Conservation (phyloP, 768 basidiomycete genomes). For the Trametes cinnabarina region DNA sequence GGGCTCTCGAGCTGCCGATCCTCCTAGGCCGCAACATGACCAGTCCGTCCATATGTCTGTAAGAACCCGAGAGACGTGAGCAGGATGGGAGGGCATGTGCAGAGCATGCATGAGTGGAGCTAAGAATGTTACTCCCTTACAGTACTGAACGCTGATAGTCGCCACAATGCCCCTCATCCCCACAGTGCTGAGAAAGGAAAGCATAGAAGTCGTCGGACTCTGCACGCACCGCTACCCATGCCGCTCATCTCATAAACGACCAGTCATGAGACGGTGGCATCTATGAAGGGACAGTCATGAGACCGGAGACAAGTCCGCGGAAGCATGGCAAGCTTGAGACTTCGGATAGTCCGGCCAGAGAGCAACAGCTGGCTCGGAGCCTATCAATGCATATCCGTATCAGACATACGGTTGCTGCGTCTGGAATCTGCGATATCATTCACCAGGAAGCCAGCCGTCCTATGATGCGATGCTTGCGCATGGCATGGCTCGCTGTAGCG, state of each 20-base stretch:
- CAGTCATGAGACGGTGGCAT: neutral
- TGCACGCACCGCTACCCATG: neutral
- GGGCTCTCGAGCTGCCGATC: neutral
- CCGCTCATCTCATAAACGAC: neutral
- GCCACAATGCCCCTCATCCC: neutral
- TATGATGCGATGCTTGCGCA: too few species aligned
- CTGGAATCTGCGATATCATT: neutral
- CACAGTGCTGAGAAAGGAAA: neutral
- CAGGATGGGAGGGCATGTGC: neutral
- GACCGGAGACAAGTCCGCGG: neutral
- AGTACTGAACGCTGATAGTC: neutral
- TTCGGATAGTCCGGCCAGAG: conserved; percentile 4
- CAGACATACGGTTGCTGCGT: neutral
- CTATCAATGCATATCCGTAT: neutral
- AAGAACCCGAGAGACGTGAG: neutral
- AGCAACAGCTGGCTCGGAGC: neutral
- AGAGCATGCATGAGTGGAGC: conserved; percentile 6
- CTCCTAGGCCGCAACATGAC: neutral
- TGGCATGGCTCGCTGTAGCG: too few species aligned
- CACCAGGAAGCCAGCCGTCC: neutral
- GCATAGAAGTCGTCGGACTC: neutral
- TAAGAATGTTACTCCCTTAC: neutral
- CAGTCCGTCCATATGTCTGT: neutral
- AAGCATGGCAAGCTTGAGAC: too few species aligned
- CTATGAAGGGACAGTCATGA: conserved; percentile 1